A percentile compares a stretch with the other conserved stretches of the same genome.
Evolutionary conservation across 2,329 filamentous ascomycete species (phyloP).

Genomic region (Colletotrichum theobromicola): DNA sequence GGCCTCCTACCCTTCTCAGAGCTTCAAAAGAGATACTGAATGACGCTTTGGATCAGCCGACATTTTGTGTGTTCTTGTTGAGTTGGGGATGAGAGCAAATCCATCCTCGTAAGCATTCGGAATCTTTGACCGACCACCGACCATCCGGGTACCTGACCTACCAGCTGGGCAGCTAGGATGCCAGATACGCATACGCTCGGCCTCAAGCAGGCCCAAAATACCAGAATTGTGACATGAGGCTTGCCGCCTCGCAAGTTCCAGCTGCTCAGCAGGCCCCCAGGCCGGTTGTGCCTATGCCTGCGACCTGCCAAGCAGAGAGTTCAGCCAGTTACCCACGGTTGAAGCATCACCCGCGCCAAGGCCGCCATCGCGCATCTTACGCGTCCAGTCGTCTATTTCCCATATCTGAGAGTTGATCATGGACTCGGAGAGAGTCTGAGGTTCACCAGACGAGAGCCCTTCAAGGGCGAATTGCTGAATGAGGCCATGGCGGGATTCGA

Average conservation of each 20-base stretch:
- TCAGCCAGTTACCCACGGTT: constrained; percentile 15
- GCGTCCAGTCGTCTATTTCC: constrained; percentile 20
- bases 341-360: not conserved
- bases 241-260: not conserved
- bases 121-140: not conserved
- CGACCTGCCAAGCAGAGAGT: not conserved
- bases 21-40: not conserved
- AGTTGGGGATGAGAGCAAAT: not conserved
- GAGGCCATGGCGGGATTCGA: constrained; percentile 42
- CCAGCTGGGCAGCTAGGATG: not conserved
- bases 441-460: not conserved
- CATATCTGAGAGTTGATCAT: constrained; percentile 13
- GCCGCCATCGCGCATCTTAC: not conserved
- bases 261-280: not conserved
- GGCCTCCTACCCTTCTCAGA: not conserved
- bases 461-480: constrained; percentile 36
- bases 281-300: not conserved
- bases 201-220: not conserved
- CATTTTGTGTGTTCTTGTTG: not conserved
- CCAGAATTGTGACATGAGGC: not conserved
- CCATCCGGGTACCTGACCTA: not conserved
- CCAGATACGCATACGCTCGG: not conserved
- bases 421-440: not conserved
- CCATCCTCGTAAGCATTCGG: not conserved
- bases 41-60: not conserved